These are phyloP conservation scores for Geranium rotundifolium DNA, from an alignment of 345 rosid genomes.

Conservation along the genomic window DNA sequence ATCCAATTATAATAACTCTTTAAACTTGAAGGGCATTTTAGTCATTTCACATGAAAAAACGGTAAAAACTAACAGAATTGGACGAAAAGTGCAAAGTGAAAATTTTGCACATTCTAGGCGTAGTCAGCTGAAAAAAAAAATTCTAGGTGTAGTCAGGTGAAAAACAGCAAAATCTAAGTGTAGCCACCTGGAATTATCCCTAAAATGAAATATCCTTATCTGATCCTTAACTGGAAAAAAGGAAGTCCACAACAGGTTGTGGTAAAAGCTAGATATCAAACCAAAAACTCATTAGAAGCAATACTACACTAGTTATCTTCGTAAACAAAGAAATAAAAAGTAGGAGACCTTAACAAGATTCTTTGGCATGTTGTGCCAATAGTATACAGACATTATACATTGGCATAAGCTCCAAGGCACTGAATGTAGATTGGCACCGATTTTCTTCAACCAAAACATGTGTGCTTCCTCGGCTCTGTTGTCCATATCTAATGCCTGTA, in stretches of 20 bases:
- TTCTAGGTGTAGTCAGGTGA: no score
- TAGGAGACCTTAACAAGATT: conserved; percentile 54
- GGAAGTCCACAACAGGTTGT: neutral
- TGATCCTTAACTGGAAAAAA: neutral
- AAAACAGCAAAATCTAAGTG: no score
- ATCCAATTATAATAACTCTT: no score
- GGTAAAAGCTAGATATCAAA: neutral
- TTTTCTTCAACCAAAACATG: conserved; percentile 61
- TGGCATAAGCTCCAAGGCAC: conserved; percentile 84
- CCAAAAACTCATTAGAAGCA: neutral
- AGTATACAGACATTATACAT: conserved; percentile 64
- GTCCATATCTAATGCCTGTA: conserved; percentile 82
- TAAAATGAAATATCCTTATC: neutral
- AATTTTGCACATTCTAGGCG: no score
- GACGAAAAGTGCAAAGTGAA: no score
- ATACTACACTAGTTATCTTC: neutral
- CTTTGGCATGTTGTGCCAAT: conserved; percentile 72
- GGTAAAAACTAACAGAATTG: no score
- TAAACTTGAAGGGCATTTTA: no score
- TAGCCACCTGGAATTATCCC: no score
- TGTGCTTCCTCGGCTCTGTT: conserved; percentile 88
- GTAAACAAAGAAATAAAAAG: neutral
- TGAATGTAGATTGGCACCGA: conserved; percentile 69
- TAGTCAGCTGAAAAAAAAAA: no score
- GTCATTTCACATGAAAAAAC: no score